A percentile compares a stretch with the other conserved stretches of the same genome.
phyloP scores from a whole-genome alignment of 2,329 filamentous ascomycete species.

The Fusarium hainanense region DNA sequence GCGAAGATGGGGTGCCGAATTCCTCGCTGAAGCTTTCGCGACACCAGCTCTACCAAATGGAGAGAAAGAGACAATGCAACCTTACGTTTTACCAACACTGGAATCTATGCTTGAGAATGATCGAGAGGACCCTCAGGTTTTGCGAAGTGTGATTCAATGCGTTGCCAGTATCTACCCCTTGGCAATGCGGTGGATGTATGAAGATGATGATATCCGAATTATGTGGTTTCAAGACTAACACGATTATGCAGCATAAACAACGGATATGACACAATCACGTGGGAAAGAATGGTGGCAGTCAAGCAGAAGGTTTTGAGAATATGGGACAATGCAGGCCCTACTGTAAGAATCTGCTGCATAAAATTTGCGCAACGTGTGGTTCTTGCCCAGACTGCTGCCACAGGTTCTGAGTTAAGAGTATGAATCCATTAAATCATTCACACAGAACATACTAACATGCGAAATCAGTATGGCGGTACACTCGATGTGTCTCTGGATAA shows the following conservation, averaged over 20 bases:
- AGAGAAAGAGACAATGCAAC: constrained; percentile 83
- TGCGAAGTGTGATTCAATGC: constrained; percentile 88
- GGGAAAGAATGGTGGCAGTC: constrained; percentile 89
- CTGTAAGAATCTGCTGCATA: constrained; percentile 91
- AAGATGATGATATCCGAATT: constrained; percentile 50
- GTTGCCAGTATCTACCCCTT: constrained; percentile 93
- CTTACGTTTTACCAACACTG: constrained; percentile 82
- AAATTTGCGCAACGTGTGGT: constrained; percentile 97
- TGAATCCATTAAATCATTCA: background rate
- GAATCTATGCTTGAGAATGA: constrained; percentile 75
- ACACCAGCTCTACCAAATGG: constrained; percentile 82
- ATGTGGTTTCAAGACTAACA: constrained; percentile 43
- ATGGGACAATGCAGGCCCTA: constrained; percentile 83
- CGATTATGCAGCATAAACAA: constrained; percentile 78
- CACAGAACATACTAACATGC: constrained; percentile 23
- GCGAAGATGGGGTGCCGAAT: constrained; percentile 95
- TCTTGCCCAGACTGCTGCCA: constrained; percentile 87
- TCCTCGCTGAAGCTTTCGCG: constrained; percentile 94
- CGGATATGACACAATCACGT: constrained; percentile 81
- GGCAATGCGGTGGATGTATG: constrained; percentile 94
- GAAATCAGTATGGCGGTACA: constrained; percentile 57
- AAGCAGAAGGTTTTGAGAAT: constrained; percentile 89
- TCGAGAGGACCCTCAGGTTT: constrained; percentile 81
- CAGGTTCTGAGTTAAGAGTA: constrained; percentile 85
- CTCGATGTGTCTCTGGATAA: constrained; percentile 87